These are phyloP conservation scores for Anaeromyces robustus DNA, from an alignment of 192 early-diverging fungal species.

Conservation along the genomic window DNA sequence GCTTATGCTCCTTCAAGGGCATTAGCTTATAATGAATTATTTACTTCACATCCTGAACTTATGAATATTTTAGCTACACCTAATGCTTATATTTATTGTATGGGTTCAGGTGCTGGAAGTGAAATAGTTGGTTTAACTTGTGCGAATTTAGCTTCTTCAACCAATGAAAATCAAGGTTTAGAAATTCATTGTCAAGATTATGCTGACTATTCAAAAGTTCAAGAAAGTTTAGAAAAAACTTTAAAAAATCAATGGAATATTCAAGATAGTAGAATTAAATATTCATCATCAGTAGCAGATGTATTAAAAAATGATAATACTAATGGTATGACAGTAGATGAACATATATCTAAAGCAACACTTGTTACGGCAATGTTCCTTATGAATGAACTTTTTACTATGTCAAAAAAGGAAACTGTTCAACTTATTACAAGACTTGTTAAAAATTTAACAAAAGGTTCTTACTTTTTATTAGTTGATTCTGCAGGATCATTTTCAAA, in stretches of 20 bases:
- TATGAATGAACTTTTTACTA: conserved; percentile 76
- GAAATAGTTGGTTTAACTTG: conserved; percentile 69
- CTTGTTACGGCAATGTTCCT: conserved; percentile 82
- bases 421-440: conserved; percentile 56
- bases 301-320: conserved; percentile 28
- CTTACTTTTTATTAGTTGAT: conserved; percentile 66
- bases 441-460: conserved; percentile 38
- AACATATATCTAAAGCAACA: conserved; percentile 31
- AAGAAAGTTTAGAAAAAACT: conserved; percentile 29
- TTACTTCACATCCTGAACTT: conserved; percentile 29
- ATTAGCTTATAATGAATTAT: conserved; percentile 68
- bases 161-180: neutral
- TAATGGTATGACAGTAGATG: conserved; percentile 7
- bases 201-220: conserved; percentile 39
- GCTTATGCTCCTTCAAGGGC: conserved; percentile 73
- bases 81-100: conserved; percentile 32
- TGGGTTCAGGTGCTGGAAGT: conserved; percentile 74
- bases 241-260: conserved; percentile 35
- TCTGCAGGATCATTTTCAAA: conserved; percentile 89
- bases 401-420: conserved; percentile 58
- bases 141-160: conserved; percentile 14
- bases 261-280: conserved; percentile 22
- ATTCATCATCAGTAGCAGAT: conserved; percentile 40
- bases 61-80: conserved; percentile 19
- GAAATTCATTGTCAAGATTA: conserved; percentile 33